Conservation (phyloP, 257 asterid genomes). For the Petunia secreta region DNA sequence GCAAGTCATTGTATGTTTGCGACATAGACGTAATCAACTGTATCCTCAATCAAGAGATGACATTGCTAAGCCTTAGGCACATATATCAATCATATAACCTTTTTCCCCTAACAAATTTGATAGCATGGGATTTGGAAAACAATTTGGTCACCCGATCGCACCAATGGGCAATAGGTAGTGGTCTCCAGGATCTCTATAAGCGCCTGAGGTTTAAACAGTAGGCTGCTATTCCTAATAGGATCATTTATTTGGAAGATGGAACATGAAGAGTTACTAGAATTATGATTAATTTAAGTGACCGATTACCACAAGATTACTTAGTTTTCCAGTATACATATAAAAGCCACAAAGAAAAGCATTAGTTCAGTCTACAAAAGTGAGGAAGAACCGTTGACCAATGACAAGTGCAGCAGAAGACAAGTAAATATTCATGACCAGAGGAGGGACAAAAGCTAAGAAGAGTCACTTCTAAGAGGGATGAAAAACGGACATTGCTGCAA, state of each 20-base stretch:
- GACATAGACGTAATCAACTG: not conserved
- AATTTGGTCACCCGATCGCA: not conserved
- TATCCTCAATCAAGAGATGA: slow-evolving; percentile 7
- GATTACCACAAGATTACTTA: not conserved
- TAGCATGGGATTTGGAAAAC: not conserved
- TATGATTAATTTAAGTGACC: not conserved
- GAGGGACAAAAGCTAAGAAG: slow-evolving; percentile 10
- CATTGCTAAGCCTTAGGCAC: not conserved
- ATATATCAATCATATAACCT: not conserved
- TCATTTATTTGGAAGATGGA: not conserved
- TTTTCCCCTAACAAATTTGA: slow-evolving; percentile 6
- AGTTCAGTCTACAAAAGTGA: not conserved
- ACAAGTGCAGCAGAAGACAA: not conserved
- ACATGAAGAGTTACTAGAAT: slow-evolving; percentile 5
- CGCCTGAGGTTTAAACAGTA: not conserved
- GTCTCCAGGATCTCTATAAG: not conserved
- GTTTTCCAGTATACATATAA: not conserved
- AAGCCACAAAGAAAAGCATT: not conserved
- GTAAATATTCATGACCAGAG: not conserved
- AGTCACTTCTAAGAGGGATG: slow-evolving; percentile 1
- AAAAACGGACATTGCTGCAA: not conserved
- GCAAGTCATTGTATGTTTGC: not conserved
- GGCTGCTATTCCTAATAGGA: slow-evolving; percentile 12
- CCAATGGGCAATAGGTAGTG: not conserved
- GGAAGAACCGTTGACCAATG: not conserved